A percentile compares a stretch with the other conserved stretches of the same genome.
These are phyloP conservation scores for Diaporthe sp. DNA, from an alignment of 2,329 filamentous ascomycete species.

Conservation along the genomic window DNA sequence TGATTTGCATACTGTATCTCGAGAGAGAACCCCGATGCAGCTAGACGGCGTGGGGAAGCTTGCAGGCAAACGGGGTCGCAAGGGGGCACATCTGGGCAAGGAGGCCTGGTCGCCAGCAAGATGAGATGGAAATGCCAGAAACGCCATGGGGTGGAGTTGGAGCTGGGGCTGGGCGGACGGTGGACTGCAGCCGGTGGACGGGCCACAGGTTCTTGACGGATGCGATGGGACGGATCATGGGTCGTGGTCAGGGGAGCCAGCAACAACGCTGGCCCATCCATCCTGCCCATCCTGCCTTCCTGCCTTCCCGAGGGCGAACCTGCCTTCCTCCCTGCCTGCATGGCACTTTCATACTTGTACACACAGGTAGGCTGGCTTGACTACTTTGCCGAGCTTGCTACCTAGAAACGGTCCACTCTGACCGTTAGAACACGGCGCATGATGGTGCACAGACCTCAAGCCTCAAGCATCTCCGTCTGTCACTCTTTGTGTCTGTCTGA, in stretches of 20 bases:
- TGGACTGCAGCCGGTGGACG: not conserved
- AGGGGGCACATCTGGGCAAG: not conserved
- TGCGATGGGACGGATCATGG: not conserved
- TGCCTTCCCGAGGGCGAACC: no score
- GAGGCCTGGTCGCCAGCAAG: conserved; percentile 14
- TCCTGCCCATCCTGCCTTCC: not conserved
- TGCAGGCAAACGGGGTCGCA: not conserved
- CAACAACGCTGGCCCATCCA: not conserved
- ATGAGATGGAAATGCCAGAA: conserved; percentile 10
- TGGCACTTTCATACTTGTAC: not conserved
- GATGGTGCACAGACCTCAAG: conserved; percentile 13
- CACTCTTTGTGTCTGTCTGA: not conserved
- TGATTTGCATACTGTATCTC: conserved; percentile 9
- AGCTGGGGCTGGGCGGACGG: not conserved
- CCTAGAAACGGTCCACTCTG: not conserved
- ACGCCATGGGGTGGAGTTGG: not conserved
- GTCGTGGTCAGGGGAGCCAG: not conserved
- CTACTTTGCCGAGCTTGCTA: not conserved
- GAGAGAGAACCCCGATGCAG: not conserved
- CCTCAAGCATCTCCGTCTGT: not conserved
- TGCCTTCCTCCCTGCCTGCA: not conserved
- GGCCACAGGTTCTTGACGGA: conserved; percentile 13
- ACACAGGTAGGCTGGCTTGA: not conserved
- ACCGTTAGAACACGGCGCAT: not conserved
- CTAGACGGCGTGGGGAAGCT: conserved; percentile 27